Evolutionary conservation across 2,329 filamentous ascomycete genomes (phyloP).

Genomic region (Fusarium sp.): DNA sequence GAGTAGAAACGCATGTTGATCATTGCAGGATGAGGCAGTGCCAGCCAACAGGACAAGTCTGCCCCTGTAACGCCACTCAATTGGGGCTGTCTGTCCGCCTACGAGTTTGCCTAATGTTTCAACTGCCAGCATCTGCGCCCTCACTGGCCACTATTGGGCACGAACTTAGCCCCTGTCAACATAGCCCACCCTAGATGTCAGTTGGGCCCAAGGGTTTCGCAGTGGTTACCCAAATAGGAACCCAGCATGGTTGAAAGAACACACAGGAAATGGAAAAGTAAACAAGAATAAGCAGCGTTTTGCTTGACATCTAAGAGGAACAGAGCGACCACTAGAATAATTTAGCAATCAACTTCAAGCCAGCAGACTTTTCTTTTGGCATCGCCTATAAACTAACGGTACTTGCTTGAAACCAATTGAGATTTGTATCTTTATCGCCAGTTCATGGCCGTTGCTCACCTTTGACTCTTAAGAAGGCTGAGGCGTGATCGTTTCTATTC

Average conservation of each 20-base stretch:
- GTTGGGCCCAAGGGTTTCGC: neutral
- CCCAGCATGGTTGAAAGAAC: neutral
- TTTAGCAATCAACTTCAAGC: too few relatives aligned
- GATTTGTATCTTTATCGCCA: neutral
- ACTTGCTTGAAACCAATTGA: rapidly evolving
- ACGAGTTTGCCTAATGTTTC: neutral
- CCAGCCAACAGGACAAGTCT: neutral
- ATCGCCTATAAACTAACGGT: too few relatives aligned
- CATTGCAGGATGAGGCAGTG: neutral
- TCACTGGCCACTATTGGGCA: neutral
- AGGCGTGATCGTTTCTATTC: neutral
- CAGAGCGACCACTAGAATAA: too few relatives aligned
- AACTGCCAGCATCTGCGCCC: neutral
- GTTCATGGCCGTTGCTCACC: neutral
- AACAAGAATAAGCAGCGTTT: neutral
- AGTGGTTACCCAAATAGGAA: neutral
- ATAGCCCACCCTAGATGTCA: neutral
- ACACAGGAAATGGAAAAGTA: neutral
- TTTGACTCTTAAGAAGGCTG: neutral
- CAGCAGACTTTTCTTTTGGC: too few relatives aligned
- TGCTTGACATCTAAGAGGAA: too few relatives aligned
- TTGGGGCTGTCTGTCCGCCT: neutral
- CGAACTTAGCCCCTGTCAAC: neutral
- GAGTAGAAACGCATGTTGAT: neutral
- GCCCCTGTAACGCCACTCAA: neutral